A percentile compares a stretch with the other conserved stretches of the same genome.
phyloP scores from a whole-genome alignment of 306 rosid species.

The Carpinus viminea region DNA sequence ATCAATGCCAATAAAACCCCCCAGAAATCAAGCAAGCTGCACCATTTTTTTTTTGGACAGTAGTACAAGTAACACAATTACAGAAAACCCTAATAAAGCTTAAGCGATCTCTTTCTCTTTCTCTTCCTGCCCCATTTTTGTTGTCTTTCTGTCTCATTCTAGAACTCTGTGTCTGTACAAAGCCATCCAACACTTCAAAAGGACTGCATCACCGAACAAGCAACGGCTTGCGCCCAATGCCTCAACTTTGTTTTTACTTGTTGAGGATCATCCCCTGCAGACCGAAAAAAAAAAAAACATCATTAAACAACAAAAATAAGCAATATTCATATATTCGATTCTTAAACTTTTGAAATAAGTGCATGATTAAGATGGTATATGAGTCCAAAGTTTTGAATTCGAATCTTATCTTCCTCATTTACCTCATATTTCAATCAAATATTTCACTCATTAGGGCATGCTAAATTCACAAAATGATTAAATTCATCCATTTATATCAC shows the following conservation, averaged over 20 bases:
- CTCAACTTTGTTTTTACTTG: constrained; percentile 81
- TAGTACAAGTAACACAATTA: neutral
- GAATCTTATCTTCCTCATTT: no score
- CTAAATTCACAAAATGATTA: no score
- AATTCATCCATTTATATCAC: no score
- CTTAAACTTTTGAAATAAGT: no score
- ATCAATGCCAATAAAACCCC: constrained; percentile 6
- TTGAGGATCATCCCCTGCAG: constrained; percentile 82
- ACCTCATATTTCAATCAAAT: no score
- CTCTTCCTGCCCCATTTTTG: neutral
- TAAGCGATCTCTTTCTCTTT: neutral
- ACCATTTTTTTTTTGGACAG: neutral
- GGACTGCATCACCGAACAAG: constrained; percentile 88
- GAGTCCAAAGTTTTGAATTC: no score
- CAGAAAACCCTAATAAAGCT: constrained; percentile 1
- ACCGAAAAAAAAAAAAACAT: neutral
- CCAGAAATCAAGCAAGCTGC: constrained; percentile 2
- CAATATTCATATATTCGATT: no score
- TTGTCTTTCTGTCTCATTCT: constrained; percentile 14
- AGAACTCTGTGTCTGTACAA: constrained; percentile 42
- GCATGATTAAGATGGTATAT: no score
- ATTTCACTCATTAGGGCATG: no score
- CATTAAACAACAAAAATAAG: neutral
- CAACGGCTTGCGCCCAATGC: constrained; percentile 98
- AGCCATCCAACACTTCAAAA: constrained; percentile 32